Percentiles rank a stretch among this genome's conserved stretches.
These are phyloP conservation scores for Aleurites moluccanus DNA, from an alignment of 441 rosid species.

Conservation along the genomic window DNA sequence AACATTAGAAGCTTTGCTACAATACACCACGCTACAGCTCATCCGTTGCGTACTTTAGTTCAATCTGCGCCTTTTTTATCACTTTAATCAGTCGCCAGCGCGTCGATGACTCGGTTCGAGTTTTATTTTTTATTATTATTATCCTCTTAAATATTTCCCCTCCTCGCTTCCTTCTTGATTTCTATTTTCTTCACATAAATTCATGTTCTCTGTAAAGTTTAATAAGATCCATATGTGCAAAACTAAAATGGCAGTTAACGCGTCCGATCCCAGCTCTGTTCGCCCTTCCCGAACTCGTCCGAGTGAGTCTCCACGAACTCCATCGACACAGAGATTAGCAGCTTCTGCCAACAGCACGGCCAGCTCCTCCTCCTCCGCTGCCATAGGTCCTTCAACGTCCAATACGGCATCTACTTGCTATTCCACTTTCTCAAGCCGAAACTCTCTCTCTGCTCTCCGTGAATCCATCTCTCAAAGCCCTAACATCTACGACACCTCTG, in stretches of 20 bases:
- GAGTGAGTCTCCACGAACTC: not conserved
- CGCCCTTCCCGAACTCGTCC: conserved; percentile 15
- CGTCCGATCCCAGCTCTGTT: conserved; percentile 38
- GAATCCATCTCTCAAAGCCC: conserved; percentile 63
- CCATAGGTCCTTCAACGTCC: conserved; percentile 30
- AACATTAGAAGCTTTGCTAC: no score
- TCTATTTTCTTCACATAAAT: not conserved
- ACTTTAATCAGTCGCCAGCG: not conserved
- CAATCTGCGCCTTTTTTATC: no score
- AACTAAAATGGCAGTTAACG: conserved; percentile 64
- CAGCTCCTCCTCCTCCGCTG: conserved; percentile 25
- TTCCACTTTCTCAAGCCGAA: conserved; percentile 39
- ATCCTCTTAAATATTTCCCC: not conserved
- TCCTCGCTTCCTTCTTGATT: not conserved
- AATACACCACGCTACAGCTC: no score
- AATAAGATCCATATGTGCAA: conserved; percentile 49
- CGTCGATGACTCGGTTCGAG: not conserved
- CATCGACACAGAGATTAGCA: not conserved
- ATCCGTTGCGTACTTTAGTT: no score
- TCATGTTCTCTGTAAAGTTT: not conserved
- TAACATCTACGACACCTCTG: conserved; percentile 71
- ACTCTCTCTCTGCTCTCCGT: conserved; percentile 72
- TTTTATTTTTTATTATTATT: not conserved
- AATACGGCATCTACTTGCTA: conserved; percentile 32
- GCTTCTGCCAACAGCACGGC: conserved; percentile 20